Evolutionary conservation across 371 early-diverging fungal species (phyloP).

Genomic region (Mortierella sp.): DNA sequence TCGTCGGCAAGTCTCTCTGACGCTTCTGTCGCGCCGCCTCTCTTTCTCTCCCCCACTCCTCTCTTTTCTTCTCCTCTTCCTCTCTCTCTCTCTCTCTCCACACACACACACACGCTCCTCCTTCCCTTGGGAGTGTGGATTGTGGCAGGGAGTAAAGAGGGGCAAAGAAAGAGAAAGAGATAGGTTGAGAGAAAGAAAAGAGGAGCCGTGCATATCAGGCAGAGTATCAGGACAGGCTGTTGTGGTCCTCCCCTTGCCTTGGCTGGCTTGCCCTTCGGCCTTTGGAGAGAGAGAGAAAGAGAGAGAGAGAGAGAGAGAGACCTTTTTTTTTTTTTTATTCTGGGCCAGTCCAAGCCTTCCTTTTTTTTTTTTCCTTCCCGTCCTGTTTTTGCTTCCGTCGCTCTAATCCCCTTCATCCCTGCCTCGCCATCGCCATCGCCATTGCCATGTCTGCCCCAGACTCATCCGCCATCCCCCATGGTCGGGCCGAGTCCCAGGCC

Average conservation of each 20-base stretch:
- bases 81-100: too few relatives aligned
- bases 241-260: too few relatives aligned
- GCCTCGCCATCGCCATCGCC: too few relatives aligned
- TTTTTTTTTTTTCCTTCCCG: background rate
- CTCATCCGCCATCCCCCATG: too few relatives aligned
- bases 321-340: constrained; percentile 12
- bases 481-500: too few relatives aligned
- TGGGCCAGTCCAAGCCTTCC: background rate
- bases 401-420: constrained; percentile 3
- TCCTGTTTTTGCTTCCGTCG: background rate
- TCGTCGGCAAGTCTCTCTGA: background rate
- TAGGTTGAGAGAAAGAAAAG: background rate
- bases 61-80: background rate
- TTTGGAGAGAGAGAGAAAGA: constrained; percentile 2
- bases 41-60: background rate
- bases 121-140: background rate
- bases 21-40: background rate
- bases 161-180: background rate
- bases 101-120: background rate
- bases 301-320: background rate
- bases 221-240: background rate
- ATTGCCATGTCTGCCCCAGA: too few relatives aligned
- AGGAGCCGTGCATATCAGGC: background rate
- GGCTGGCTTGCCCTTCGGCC: background rate
- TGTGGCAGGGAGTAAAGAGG: background rate